These are phyloP conservation scores for Leccinellum luteum DNA, from an alignment of 768 basidiomycete species.

Conservation along the genomic window DNA sequence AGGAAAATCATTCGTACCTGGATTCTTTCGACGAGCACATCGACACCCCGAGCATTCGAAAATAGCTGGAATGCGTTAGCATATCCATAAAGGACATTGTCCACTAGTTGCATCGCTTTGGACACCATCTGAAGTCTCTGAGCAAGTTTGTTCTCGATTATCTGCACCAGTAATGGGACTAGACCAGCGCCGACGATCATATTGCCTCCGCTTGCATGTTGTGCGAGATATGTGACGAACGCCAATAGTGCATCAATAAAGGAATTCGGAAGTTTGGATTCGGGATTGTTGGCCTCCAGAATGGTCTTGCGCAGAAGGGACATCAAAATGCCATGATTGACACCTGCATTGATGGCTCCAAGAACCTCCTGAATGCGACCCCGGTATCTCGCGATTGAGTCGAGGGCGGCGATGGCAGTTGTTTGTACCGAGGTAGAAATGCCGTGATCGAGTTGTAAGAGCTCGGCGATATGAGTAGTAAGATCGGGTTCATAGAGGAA, in stretches of 20 bases:
- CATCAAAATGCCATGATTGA: constrained; percentile 95
- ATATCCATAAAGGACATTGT: constrained; percentile 89
- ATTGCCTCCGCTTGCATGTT: constrained; percentile 80
- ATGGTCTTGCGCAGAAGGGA: constrained; percentile 82
- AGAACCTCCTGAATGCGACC: constrained; percentile 82
- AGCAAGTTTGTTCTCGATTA: constrained; percentile 75
- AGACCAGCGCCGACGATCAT: constrained; percentile 96
- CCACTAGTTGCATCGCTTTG: constrained; percentile 89
- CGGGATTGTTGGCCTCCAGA: constrained; percentile 61
- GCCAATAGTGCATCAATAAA: constrained; percentile 83
- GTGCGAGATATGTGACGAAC: constrained; percentile 85
- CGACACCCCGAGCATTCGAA: constrained; percentile 79
- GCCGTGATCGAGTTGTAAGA: constrained; percentile 76
- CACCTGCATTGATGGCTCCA: constrained; percentile 88
- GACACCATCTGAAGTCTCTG: constrained; percentile 74
- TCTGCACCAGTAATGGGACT: constrained; percentile 83
- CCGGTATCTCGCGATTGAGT: constrained; percentile 85
- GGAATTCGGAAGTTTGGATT: constrained; percentile 65
- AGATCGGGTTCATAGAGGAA: constrained; percentile 96
- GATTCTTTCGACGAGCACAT: constrained; percentile 81
- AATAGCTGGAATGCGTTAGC: constrained; percentile 86
- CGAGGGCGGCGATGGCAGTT: constrained; percentile 84
- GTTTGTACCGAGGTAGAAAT: constrained; percentile 75
- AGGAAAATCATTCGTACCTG: constrained; percentile 51
- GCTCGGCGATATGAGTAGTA: constrained; percentile 82